A percentile compares a stretch with the other conserved stretches of the same genome.
Conservation (phyloP, 2,329 filamentous ascomycete species). For the Salinomyces thailandicus region DNA sequence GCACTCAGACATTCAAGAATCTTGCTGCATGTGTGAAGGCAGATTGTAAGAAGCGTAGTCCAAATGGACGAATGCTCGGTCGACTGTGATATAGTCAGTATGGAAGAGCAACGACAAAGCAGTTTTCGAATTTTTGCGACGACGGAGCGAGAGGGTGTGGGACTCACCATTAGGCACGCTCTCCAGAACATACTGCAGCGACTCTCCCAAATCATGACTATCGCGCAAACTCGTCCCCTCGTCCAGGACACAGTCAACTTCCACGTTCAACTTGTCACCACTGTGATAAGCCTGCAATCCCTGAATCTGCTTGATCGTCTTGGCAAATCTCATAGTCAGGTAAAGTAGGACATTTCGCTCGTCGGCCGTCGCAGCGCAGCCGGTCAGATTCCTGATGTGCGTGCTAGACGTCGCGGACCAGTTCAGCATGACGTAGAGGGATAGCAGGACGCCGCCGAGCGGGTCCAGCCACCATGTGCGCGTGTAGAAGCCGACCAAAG, state of each 20-base stretch:
- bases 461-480: constrained; percentile 76
- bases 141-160: background rate
- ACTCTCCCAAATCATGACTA: constrained; percentile 69
- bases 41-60: constrained; percentile 43
- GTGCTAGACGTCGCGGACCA: constrained; percentile 64
- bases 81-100: constrained; percentile 30
- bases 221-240: constrained; percentile 65
- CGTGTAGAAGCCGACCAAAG: constrained; percentile 62
- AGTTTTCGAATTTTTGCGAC: background rate
- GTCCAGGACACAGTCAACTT: constrained; percentile 75
- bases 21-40: constrained; percentile 41
- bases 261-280: constrained; percentile 74
- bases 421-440: constrained; percentile 65
- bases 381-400: constrained; percentile 72
- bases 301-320: constrained; percentile 75
- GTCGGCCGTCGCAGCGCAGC: constrained; percentile 66
- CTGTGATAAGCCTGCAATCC: constrained; percentile 76
- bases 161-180: constrained; percentile 57
- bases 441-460: constrained; percentile 67
- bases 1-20: constrained; percentile 15
- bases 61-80: constrained; percentile 43
- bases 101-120: background rate
- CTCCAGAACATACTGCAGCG: constrained; percentile 73
- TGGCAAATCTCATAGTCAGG: constrained; percentile 86
- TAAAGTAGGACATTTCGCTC: constrained; percentile 80